phyloP scores from a whole-genome alignment of 257 asterid species.

The Solanum bukasovii region DNA sequence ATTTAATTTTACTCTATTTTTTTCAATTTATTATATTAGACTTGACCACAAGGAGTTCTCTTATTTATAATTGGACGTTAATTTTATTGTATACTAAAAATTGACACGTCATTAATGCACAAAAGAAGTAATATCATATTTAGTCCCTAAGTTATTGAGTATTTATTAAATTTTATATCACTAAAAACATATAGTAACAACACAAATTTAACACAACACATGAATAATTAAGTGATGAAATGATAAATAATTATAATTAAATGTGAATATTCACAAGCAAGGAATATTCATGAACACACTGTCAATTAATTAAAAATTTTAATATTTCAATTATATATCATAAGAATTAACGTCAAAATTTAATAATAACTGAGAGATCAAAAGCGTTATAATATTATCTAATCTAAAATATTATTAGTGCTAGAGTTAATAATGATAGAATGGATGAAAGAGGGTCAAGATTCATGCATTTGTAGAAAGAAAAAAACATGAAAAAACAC shows the following conservation, averaged over 20 bases:
- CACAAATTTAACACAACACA: not conserved
- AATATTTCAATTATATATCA: not conserved
- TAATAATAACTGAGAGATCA: not conserved
- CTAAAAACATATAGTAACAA: not conserved
- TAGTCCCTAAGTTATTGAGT: not conserved
- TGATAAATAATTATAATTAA: not conserved
- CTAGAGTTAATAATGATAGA: not conserved
- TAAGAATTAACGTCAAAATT: not conserved
- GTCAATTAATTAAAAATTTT: not conserved
- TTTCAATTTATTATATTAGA: not conserved
- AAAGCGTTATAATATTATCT: not conserved
- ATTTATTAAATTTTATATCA: not conserved
- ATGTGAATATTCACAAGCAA: not conserved
- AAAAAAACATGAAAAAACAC: not conserved
- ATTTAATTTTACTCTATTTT: not conserved
- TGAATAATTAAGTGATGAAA: not conserved
- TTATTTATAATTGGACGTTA: not conserved
- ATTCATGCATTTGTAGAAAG: not conserved
- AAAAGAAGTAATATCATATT: not conserved
- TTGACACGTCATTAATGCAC: no score
- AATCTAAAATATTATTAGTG: not conserved
- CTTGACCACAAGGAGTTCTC: not conserved
- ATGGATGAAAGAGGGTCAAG: not conserved
- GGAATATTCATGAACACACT: not conserved
- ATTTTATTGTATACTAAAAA: not conserved